Evolutionary conservation across 768 basidiomycete genomes (phyloP), one percentile per base, ranked within the genome.

Genomic region (Phanerochaete sordida): DNA sequence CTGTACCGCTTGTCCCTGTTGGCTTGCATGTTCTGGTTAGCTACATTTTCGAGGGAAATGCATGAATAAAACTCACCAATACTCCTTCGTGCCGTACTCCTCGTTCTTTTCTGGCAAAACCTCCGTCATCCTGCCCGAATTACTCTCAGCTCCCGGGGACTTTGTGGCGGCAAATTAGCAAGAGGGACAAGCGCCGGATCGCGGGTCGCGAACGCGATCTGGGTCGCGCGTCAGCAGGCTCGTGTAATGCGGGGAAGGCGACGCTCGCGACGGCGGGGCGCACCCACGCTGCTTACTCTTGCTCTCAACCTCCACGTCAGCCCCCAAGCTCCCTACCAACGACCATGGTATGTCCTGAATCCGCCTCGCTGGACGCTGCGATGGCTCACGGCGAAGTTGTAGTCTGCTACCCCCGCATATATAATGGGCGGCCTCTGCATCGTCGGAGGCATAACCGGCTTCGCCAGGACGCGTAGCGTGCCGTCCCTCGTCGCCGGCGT

Each of bases 401-500:
- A 62, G 61, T 62, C 61, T 58, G 90, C 90, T 45, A 83, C 88
- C 75, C 91, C 91, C 67, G 88, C 91, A 51, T 88, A 85, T 73
- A 74, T 83, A 45, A 90, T 92, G 81, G 89, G 91, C 59, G 80
- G 75, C 57, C 76, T 93, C 62, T 93, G 91, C 71, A 76, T 91
- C 64, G 77, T 88, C 44, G 92, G 92, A 13, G 92, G 92, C 24
- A 59, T 90, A 44, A 84, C 86, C 45, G 92, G 90, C 30, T 91
- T 84, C 62, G 83, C 77, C 7, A 79, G 83, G 65, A 90, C 86
- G 61, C 82, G 86, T 24, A 93, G 91, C 31, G 76, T 93, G 30
- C 93, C 92, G 6, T 93, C 93, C 13, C 71, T 94, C 44, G 84
- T 93, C 21, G 92, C 92, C 59, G 92, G 92, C 39, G 81, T 91